A percentile compares a stretch with the other conserved stretches of the same genome.
phyloP scores from a whole-genome alignment of 768 basidiomycete species.

The Vishniacozyma victoriae region DNA sequence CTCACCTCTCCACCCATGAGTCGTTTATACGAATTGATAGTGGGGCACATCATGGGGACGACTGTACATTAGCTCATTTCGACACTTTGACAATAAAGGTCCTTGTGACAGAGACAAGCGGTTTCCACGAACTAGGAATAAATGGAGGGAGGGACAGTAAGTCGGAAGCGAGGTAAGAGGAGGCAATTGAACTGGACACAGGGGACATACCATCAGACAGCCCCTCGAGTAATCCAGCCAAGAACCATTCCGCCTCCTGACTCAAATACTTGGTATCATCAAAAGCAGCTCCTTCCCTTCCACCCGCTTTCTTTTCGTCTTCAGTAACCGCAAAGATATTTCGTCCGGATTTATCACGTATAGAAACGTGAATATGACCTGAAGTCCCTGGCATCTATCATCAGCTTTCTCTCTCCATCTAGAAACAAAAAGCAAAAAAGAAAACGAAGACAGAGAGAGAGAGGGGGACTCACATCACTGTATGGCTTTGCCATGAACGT shows the following conservation, averaged over 20 bases:
- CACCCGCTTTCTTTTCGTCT: slow-evolving; percentile 55
- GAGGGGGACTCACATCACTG: slow-evolving; percentile 66
- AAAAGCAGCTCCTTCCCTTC: slow-evolving; percentile 65
- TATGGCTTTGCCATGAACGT: slow-evolving; percentile 99
- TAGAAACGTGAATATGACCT: slow-evolving; percentile 82
- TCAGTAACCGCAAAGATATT: slow-evolving; percentile 75
- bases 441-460: not conserved
- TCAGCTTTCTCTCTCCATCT: slow-evolving; percentile 3
- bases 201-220: slow-evolving; percentile 68
- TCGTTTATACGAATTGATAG: slow-evolving; percentile 95
- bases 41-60: slow-evolving; percentile 78
- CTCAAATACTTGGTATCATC: slow-evolving; percentile 81
- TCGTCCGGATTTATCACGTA: slow-evolving; percentile 60
- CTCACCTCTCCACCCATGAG: slow-evolving; percentile 76
- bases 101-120: too few relatives aligned
- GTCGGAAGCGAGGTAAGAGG: too few relatives aligned
- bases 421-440: not conserved
- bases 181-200: not conserved
- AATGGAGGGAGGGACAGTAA: too few relatives aligned
- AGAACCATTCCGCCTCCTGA: slow-evolving; percentile 77
- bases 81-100: not conserved
- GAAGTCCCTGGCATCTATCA: too few relatives aligned
- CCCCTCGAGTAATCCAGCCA: slow-evolving; percentile 87
- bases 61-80: slow-evolving; percentile 48
- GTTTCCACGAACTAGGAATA: too few relatives aligned